These are phyloP conservation scores for Verruconis gallopava DNA, from an alignment of 2,329 filamentous ascomycete genomes.

Conservation along the genomic window DNA sequence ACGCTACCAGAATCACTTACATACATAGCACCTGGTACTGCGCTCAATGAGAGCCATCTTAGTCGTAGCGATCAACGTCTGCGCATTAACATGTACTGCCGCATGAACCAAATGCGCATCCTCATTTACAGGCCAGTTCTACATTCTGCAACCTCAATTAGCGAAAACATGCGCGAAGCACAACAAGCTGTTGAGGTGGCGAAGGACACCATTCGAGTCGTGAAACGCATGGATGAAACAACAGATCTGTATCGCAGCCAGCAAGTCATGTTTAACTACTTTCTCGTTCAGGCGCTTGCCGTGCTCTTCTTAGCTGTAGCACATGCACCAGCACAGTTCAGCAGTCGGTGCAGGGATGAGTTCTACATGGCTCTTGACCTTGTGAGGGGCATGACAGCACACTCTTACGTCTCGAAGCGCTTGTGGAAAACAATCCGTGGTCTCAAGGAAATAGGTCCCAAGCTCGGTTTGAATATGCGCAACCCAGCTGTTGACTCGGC, in stretches of 20 bases:
- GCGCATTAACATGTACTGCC: constrained; percentile 71
- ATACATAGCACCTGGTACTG: constrained; percentile 43
- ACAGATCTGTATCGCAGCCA: constrained; percentile 58
- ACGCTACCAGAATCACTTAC: constrained; percentile 51
- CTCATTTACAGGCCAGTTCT: constrained; percentile 79
- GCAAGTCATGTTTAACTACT: constrained; percentile 71
- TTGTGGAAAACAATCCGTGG: constrained; percentile 61
- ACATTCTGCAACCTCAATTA: constrained; percentile 72
- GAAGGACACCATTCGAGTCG: constrained; percentile 61
- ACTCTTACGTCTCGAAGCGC: constrained; percentile 58
- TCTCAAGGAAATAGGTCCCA: constrained; percentile 58
- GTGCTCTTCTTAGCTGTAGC: constrained; percentile 66
- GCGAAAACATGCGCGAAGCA: constrained; percentile 59
- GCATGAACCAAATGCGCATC: constrained; percentile 82
- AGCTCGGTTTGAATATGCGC: constrained; percentile 46
- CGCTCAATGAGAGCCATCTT: constrained; percentile 26
- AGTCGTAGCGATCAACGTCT: constrained; percentile 59
- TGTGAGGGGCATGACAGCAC: constrained; percentile 57
- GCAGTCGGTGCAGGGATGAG: constrained; percentile 54
- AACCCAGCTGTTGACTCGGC: constrained; percentile 26
- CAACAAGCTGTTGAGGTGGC: constrained; percentile 62
- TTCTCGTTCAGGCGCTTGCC: constrained; percentile 60
- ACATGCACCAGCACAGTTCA: constrained; percentile 61
- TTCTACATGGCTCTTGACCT: constrained; percentile 69
- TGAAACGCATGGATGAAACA: constrained; percentile 58